A percentile compares a stretch with the other conserved stretches of the same genome.
Evolutionary conservation across 164 flowering plant species (phyloP).

Genomic region (Sextonia rubra): DNA sequence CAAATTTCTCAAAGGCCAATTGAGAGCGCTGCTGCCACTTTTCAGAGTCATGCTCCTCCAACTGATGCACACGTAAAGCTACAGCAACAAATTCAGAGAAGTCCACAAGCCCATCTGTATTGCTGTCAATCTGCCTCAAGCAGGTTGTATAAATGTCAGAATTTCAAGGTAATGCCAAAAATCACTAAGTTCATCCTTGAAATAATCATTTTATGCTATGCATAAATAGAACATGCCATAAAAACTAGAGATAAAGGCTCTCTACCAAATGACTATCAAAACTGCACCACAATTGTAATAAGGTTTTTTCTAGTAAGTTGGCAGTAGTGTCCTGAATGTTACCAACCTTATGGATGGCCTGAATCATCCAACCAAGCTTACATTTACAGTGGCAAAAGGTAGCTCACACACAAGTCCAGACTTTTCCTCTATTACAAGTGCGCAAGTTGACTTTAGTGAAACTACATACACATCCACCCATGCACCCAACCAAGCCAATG

Average conservation of each 20-base stretch:
- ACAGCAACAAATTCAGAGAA: slow-evolving; percentile 96
- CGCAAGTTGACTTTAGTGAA: too few relatives aligned
- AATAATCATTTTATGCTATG: neutral
- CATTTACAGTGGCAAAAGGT: too few relatives aligned
- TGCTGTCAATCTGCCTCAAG: slow-evolving; percentile 80
- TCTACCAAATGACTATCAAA: neutral
- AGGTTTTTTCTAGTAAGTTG: too few relatives aligned
- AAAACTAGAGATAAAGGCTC: neutral
- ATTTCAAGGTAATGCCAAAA: neutral
- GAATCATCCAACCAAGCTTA: too few relatives aligned
- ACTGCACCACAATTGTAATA: neutral
- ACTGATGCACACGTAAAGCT: slow-evolving; percentile 84
- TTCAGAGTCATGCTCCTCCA: slow-evolving; percentile 81
- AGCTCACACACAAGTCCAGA: too few relatives aligned
- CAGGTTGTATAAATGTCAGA: neutral
- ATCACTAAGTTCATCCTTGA: neutral
- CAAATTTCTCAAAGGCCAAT: slow-evolving; percentile 94
- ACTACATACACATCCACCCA: too few relatives aligned
- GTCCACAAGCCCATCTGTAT: slow-evolving; percentile 95
- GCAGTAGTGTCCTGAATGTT: too few relatives aligned
- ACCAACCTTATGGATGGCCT: too few relatives aligned
- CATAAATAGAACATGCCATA: neutral
- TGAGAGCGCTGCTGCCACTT: slow-evolving; percentile 79
- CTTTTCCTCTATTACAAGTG: too few relatives aligned
- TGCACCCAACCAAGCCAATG: too few relatives aligned